phyloP scores from a whole-genome alignment of 2,329 filamentous ascomycete genomes.

The Colletotrichum tofieldiae region DNA sequence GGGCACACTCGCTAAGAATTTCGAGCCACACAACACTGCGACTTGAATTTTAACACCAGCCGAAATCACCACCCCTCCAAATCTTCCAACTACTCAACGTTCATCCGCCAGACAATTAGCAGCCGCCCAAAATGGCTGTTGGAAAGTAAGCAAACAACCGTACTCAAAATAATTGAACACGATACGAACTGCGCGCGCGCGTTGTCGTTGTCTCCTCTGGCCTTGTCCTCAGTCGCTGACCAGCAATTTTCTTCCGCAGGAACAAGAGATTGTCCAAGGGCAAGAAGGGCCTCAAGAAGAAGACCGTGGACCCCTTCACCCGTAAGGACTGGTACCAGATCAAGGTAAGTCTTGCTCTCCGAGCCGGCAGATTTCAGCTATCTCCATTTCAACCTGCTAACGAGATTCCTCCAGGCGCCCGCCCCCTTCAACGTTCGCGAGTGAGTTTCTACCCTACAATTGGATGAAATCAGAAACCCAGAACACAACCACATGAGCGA shows the following conservation, averaged over 20 bases:
- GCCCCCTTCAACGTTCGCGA: conserved; percentile 96
- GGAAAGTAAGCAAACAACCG: conserved; percentile 65
- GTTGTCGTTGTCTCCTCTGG: conserved; percentile 33
- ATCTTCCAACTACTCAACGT: conserved; percentile 60
- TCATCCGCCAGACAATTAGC: conserved; percentile 62
- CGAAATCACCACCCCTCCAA: conserved; percentile 57
- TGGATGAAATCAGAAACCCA: neutral
- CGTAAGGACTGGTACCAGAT: conserved; percentile 99
- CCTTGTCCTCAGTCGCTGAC: conserved; percentile 44
- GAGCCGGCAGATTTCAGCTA: conserved; percentile 44
- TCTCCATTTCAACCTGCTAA: conserved; percentile 46
- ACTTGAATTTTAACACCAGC: conserved; percentile 50
- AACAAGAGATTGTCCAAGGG: conserved; percentile 99
- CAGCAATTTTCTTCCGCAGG: conserved; percentile 63
- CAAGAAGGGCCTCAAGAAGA: conserved; percentile 99
- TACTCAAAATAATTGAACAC: neutral
- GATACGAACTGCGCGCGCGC: neutral
- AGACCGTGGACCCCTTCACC: conserved; percentile 96
- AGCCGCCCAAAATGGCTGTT: conserved; percentile 71
- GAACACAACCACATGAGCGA: conserved; percentile 29
- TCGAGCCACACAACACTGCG: conserved; percentile 47
- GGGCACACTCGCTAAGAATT: conserved; percentile 47
- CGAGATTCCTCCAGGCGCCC: conserved; percentile 75
- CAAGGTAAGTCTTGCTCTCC: conserved; percentile 74
- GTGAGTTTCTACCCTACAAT: conserved; percentile 72